phyloP scores from a whole-genome alignment of 352 stramenopile species.

The Pythium plurisporium region DNA sequence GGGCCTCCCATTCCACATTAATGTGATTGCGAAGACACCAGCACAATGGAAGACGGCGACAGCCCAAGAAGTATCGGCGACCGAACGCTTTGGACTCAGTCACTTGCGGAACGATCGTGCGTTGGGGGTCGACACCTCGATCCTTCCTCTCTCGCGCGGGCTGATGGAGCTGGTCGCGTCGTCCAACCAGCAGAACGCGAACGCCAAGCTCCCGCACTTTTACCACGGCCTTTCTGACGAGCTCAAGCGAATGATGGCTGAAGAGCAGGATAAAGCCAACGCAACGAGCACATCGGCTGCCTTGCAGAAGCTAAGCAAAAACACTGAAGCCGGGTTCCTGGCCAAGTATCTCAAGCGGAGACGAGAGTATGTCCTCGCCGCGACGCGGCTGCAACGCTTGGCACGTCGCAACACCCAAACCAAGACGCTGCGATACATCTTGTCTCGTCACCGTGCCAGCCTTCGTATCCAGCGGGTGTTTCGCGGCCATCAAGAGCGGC shows the following conservation, averaged over 20 bases:
- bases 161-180: conserved; percentile 26
- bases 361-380: conserved; percentile 37
- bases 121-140: conserved; percentile 28
- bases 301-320: conserved; percentile 44
- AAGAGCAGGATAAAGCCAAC: conserved; percentile 37
- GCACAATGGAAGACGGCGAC: conserved; percentile 31
- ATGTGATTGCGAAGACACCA: conserved; percentile 39
- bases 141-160: conserved; percentile 21
- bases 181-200: conserved; percentile 33
- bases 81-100: conserved; percentile 48
- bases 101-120: conserved; percentile 50
- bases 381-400: conserved; percentile 50
- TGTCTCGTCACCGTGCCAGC: conserved; percentile 34
- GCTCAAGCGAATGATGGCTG: conserved; percentile 68
- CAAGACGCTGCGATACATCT: conserved; percentile 41
- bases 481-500: conserved; percentile 43
- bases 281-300: background rate
- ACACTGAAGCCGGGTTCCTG: conserved; percentile 50
- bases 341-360: conserved; percentile 56
- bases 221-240: conserved; percentile 69
- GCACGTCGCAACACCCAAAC: conserved; percentile 42
- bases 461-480: conserved; percentile 59
- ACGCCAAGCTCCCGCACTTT: conserved; percentile 51
- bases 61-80: conserved; percentile 21
- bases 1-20: conserved; percentile 35